Base-by-base conservation (phyloP, 2,329 filamentous ascomycete genomes). In the Phyllosticta paracitricarpa region DNA sequence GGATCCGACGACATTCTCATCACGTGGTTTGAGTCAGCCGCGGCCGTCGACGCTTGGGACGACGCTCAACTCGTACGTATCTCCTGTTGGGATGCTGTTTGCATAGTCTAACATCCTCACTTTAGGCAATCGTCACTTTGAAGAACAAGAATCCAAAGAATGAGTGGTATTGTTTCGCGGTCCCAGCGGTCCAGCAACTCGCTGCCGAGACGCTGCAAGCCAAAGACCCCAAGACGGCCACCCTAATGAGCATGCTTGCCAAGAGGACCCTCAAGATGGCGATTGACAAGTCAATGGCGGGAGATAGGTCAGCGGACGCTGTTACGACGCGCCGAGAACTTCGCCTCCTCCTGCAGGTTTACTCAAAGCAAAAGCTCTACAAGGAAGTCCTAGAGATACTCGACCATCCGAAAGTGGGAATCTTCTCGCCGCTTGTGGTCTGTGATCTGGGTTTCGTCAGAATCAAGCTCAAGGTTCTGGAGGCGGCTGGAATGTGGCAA, bases 121-220 rank as follows among this genome's bases (percentile, higher is more conserved):
- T 24, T 51, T 55, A 61, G 59, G 59, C 59, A 9, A 57, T 61
- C 28, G 59, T 61, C 30, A 57, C 55, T 51, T 17, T 61, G 54
- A 61, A 57, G 48, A 61, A 57, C 48, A 61, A 61, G 51, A 57
- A 54, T 19, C 59, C 59, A 24, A 62, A 62, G 25, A 56, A 62
- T 22, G 60, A 62, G 60, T 52, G 58, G 24, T 62, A 62, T 24
- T n/a, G 57, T 22, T 62, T 62, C 17, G 52, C 60, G 22, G 56
- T 62, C 51, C 60, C 60, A 24, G 60, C 60, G 5, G 56, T 62
- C 12, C 52, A 58, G 51, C 60, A 62, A 17, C 33, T 62, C 30
- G 60, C 52, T 7, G 60, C 56, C 17, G 60, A 62, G 25, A 55
- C 56, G 17, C 56, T 55, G 24, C 55, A 56, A 19, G 33, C 55